phyloP scores from a whole-genome alignment of 202 grass and related monocot genomes.

The Hordeum pubiflorum region DNA sequence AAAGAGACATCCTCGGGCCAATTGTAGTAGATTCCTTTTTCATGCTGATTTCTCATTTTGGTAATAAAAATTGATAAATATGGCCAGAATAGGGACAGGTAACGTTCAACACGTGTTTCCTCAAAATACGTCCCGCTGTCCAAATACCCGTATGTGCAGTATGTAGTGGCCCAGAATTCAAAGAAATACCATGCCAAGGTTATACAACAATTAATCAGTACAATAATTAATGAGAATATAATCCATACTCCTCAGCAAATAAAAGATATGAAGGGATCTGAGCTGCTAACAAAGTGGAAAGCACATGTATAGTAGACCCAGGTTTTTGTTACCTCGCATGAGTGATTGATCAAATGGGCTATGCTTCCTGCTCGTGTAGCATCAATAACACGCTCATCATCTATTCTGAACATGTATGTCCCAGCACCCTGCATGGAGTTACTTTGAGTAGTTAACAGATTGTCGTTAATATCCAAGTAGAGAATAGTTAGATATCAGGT shows the following conservation, averaged over 20 bases:
- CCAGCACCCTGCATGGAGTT: conserved; percentile 76
- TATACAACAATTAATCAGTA: neutral
- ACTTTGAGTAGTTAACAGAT: conserved; percentile 4
- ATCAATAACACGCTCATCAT: conserved; percentile 95
- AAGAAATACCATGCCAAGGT: neutral
- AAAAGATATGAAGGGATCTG: conserved; percentile 10
- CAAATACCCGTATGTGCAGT: neutral
- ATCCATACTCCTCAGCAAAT: neutral
- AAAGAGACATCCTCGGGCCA: neutral
- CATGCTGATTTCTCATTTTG: neutral
- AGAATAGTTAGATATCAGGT: neutral
- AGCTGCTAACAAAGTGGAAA: conserved; percentile 14
- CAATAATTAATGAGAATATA: neutral
- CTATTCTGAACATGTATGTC: conserved; percentile 99
- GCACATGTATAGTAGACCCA: conserved; percentile 2
- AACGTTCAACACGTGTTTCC: neutral
- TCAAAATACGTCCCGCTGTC: neutral
- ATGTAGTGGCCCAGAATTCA: conserved; percentile 1
- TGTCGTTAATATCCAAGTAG: neutral
- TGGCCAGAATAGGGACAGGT: neutral
- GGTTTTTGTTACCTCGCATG: conserved; percentile 74
- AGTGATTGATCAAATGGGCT: conserved; percentile 98
- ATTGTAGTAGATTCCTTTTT: neutral
- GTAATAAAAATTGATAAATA: conserved; percentile 16
- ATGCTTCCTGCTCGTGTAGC: conserved; percentile 91